phyloP scores from a whole-genome alignment of 352 stramenopile species.

The Phytopythium oedochilum region DNA sequence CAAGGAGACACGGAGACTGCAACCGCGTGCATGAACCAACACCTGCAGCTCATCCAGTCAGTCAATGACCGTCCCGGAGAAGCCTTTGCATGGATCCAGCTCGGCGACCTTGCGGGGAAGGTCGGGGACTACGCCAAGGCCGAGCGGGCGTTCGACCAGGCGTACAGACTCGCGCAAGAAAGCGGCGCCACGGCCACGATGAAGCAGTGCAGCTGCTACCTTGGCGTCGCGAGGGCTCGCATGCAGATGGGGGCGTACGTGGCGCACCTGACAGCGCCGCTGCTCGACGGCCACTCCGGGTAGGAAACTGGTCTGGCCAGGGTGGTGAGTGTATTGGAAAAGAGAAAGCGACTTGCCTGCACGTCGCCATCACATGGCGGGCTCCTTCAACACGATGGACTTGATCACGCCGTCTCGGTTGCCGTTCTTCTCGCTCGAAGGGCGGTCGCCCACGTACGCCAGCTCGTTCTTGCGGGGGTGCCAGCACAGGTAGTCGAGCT shows the following conservation, averaged over 20 bases:
- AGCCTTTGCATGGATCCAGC: conserved; percentile 83
- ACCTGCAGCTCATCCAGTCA: conserved; percentile 86
- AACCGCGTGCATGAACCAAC: conserved; percentile 84
- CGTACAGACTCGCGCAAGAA: conserved; percentile 70
- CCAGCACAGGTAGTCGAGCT: conserved; percentile 77
- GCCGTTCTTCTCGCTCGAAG: conserved; percentile 69
- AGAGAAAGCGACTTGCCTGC: neutral
- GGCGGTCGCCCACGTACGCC: conserved; percentile 80
- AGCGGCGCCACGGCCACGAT: conserved; percentile 53
- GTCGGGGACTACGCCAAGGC: conserved; percentile 54
- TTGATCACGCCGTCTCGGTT: conserved; percentile 85
- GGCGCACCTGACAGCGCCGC: conserved; percentile 29
- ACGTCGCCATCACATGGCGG: neutral
- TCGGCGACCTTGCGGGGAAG: conserved; percentile 70
- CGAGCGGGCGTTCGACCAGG: conserved; percentile 73
- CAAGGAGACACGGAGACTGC: conserved; percentile 79
- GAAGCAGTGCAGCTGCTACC: conserved; percentile 82
- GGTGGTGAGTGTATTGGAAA: neutral
- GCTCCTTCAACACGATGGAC: conserved; percentile 68
- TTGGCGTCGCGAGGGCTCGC: conserved; percentile 60
- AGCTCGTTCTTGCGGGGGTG: conserved; percentile 80
- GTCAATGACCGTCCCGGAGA: conserved; percentile 73
- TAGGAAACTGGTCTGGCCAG: neutral
- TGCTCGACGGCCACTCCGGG: conserved; percentile 6
- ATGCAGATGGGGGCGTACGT: conserved; percentile 67